phyloP scores from a whole-genome alignment of 306 rosid genomes.

The Hippophae rhamnoides region DNA sequence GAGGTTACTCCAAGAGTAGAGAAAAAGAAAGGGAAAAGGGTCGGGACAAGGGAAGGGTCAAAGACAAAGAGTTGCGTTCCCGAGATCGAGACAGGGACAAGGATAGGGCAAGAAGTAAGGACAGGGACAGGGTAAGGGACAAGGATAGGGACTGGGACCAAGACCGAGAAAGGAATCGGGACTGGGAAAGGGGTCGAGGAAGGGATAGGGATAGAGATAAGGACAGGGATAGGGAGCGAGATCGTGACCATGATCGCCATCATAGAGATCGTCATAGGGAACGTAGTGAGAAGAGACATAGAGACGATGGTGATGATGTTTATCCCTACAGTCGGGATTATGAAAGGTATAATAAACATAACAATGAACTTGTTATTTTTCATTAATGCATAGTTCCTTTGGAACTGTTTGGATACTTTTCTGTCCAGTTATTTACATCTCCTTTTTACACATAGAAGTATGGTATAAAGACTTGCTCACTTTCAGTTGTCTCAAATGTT shows the following conservation, averaged over 20 bases:
- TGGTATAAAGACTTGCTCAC: no score
- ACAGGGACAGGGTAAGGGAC: slow-evolving; percentile 27
- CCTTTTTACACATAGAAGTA: no score
- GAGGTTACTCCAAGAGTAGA: slow-evolving; percentile 73
- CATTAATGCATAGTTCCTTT: not conserved
- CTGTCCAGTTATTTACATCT: no score
- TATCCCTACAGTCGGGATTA: slow-evolving; percentile 46
- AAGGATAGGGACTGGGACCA: slow-evolving; percentile 36
- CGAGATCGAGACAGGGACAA: slow-evolving; percentile 81
- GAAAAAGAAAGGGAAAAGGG: slow-evolving; percentile 43
- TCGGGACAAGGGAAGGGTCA: slow-evolving; percentile 21
- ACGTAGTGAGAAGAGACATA: slow-evolving; percentile 71
- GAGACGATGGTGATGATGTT: slow-evolving; percentile 72
- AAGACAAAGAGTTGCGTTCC: slow-evolving; percentile 11
- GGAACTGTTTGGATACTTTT: not conserved
- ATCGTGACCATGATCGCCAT: slow-evolving; percentile 46
- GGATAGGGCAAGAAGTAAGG: slow-evolving; percentile 72
- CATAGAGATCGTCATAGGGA: slow-evolving; percentile 43
- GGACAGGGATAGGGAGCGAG: slow-evolving; percentile 38
- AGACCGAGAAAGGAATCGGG: slow-evolving; percentile 24
- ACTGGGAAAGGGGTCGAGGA: slow-evolving; percentile 16
- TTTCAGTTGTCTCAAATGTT: no score
- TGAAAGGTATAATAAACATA: slow-evolving; percentile 47
- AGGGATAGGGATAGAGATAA: slow-evolving; percentile 25
- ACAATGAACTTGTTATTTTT: not conserved